A percentile compares a stretch with the other conserved stretches of the same genome.
These are phyloP conservation scores for Quercus rubra DNA, from an alignment of 306 rosid genomes.

Conservation along the genomic window DNA sequence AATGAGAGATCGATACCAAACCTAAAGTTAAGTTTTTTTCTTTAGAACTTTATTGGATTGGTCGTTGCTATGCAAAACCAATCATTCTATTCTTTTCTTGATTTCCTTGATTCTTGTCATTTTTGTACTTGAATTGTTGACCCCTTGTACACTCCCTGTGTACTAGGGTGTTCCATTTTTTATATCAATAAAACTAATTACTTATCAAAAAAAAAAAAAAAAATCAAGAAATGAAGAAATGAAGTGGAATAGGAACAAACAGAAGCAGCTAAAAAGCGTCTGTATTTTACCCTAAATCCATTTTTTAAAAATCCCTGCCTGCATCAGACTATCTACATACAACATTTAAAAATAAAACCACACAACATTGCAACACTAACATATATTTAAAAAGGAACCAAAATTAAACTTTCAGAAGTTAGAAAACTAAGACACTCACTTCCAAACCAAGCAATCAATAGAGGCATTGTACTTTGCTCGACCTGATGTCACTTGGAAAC, in stretches of 20 bases:
- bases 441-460: conserved; percentile 93
- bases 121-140: too few species aligned
- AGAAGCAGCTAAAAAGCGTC: neutral
- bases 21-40: too few species aligned
- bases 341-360: too few species aligned
- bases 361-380: neutral
- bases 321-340: neutral
- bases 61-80: too few species aligned
- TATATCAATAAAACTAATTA: too few species aligned
- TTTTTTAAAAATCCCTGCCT: neutral
- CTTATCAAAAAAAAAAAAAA: neutral
- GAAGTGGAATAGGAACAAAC: neutral
- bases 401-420: neutral
- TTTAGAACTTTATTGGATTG: too few species aligned
- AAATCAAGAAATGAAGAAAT: neutral
- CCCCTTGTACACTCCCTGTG: too few species aligned
- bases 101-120: too few species aligned
- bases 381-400: neutral
- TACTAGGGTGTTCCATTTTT: too few species aligned
- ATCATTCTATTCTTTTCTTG: too few species aligned
- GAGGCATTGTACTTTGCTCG: conserved; percentile 88
- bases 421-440: conserved; percentile 48
- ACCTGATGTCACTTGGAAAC: conserved; percentile 86
- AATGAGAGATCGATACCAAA: too few species aligned
- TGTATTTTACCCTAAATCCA: neutral